phyloP scores from a whole-genome alignment of 495 filamentous ascomycete genomes.

The Penicillium taxi region DNA sequence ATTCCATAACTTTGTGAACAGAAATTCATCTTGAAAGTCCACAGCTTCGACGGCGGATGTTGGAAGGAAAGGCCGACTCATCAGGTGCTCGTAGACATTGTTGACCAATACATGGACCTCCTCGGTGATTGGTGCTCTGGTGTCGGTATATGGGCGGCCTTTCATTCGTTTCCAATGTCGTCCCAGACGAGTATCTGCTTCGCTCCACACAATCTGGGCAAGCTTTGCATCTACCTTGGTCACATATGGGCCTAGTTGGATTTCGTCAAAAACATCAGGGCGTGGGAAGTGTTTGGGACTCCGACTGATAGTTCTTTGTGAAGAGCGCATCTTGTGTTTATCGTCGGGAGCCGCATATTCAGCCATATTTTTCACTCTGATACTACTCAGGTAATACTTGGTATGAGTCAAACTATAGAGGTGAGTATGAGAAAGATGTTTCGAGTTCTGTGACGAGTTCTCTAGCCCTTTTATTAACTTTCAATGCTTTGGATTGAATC shows the following conservation, averaged over 20 bases:
- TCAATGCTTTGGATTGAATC: no score
- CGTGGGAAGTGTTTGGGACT: no score
- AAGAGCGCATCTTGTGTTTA: no score
- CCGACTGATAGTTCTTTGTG: no score
- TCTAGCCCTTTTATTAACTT: no score
- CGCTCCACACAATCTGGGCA: slow-evolving; percentile 19
- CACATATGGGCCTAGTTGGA: slow-evolving; percentile 12
- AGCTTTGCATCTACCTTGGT: slow-evolving; percentile 12
- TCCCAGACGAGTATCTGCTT: slow-evolving; percentile 13
- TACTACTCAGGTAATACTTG: no score
- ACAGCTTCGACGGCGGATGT: slow-evolving; percentile 3
- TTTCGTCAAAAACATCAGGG: slow-evolving; percentile 17
- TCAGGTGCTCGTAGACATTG: slow-evolving; percentile 23
- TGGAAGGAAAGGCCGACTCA: slow-evolving; percentile 10
- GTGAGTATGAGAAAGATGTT: no score
- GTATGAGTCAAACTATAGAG: no score
- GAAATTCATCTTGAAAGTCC: neutral
- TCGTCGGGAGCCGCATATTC: no score
- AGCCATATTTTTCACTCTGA: no score
- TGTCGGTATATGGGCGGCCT: slow-evolving; percentile 5
- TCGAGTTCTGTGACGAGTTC: no score
- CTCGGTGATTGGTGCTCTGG: slow-evolving; percentile 1
- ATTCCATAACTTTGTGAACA: neutral
- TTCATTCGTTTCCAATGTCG: slow-evolving; percentile 3
- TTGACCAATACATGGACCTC: slow-evolving; percentile 9